These are phyloP conservation scores for Astrothelium macrocarpum DNA, from an alignment of 495 filamentous ascomycete species.

Conservation along the genomic window DNA sequence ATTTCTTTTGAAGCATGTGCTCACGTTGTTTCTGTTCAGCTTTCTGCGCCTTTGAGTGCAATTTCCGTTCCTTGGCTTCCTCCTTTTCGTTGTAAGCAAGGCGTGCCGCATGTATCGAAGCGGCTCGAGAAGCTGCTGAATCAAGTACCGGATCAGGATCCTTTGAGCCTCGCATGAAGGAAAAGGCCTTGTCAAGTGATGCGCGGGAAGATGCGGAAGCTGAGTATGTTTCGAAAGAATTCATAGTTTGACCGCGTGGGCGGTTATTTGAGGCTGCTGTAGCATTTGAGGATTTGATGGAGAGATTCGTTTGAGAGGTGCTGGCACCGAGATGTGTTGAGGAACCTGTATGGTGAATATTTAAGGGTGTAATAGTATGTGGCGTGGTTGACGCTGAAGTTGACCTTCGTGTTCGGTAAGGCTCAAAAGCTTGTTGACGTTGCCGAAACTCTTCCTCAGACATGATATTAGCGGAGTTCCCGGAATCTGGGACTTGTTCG, in stretches of 20 bases:
- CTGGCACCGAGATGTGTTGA: conserved; percentile 36
- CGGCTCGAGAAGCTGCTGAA: conserved; percentile 40
- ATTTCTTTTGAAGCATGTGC: conserved; percentile 15
- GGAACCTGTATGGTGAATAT: conserved; percentile 38
- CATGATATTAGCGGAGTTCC: conserved; percentile 30
- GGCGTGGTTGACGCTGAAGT: conserved; percentile 26
- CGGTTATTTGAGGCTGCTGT: conserved; percentile 9
- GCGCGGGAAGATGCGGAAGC: conserved; percentile 43
- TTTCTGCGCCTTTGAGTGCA: not conserved
- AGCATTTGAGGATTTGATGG: conserved; percentile 34
- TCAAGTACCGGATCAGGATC: conserved; percentile 30
- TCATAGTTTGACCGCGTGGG: conserved; percentile 12
- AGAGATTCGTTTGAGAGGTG: conserved; percentile 45
- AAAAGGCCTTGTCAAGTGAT: conserved; percentile 49
- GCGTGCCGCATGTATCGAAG: conserved; percentile 38
- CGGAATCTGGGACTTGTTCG: conserved; percentile 28
- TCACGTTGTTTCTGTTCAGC: conserved; percentile 7
- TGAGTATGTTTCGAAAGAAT: conserved; percentile 31
- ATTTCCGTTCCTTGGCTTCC: conserved; percentile 40
- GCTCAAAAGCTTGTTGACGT: conserved; percentile 18
- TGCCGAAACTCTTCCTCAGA: conserved; percentile 28
- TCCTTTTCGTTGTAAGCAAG: conserved; percentile 49
- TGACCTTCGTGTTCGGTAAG: conserved; percentile 22
- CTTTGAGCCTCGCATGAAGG: conserved; percentile 36
- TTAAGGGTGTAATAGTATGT: conserved; percentile 12